phyloP scores from a whole-genome alignment of 202 grass and related monocot species.

The Zizania palustris region DNA sequence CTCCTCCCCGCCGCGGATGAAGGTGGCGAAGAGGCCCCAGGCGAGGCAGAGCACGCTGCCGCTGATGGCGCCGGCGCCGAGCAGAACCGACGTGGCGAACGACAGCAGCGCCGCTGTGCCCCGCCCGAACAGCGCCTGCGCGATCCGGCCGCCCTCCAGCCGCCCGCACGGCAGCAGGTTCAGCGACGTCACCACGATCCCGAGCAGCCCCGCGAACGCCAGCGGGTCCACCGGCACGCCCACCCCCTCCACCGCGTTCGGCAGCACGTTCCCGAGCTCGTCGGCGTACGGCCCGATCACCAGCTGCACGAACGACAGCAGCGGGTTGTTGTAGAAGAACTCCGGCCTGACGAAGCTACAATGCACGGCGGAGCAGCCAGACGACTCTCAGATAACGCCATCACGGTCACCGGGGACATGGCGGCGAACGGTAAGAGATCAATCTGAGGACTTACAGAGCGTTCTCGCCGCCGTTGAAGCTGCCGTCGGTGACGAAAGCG shows the following conservation, averaged over 20 bases:
- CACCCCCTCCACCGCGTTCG: constrained; percentile 93
- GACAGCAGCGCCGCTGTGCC: constrained; percentile 69
- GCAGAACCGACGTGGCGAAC: constrained; percentile 62
- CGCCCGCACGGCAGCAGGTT: constrained; percentile 87
- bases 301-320: constrained; percentile 92
- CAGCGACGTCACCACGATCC: constrained; percentile 91
- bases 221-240: constrained; percentile 95
- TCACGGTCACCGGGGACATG: no score
- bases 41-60: constrained; percentile 90
- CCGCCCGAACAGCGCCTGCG: constrained; percentile 78
- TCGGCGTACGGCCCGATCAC: constrained; percentile 94
- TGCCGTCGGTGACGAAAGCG: constrained; percentile 86
- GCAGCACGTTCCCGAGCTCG: constrained; percentile 97
- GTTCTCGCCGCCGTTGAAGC: constrained; percentile 94
- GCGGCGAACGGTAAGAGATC: no score
- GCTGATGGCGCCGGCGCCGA: constrained; percentile 63
- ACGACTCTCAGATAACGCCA: no score
- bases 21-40: constrained; percentile 91
- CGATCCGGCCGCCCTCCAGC: constrained; percentile 83
- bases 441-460: constrained; percentile 58
- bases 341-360: constrained; percentile 81
- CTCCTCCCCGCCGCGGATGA: constrained; percentile 90
- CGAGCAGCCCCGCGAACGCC: constrained; percentile 94
- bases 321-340: constrained; percentile 99
- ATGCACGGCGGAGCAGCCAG: no score